These are phyloP conservation scores for Venturia nashicola DNA, from an alignment of 2,329 filamentous ascomycete species.

Conservation along the genomic window DNA sequence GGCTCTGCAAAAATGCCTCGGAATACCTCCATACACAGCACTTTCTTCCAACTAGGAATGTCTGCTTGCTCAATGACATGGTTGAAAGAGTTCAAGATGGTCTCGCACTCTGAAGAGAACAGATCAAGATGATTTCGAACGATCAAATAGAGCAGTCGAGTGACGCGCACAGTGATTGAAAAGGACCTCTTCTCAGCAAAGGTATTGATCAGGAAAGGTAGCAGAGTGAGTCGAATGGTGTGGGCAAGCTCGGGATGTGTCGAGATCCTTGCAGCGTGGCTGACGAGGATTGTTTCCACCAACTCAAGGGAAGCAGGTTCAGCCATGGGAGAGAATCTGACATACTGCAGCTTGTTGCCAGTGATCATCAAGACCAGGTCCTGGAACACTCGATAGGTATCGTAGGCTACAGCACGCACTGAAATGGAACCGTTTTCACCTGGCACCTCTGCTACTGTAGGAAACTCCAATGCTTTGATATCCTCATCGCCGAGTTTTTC, in stretches of 20 bases:
- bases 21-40: constrained; percentile 84
- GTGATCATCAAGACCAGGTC: constrained; percentile 84
- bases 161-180: constrained; percentile 66
- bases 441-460: constrained; percentile 54
- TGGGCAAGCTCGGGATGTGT: constrained; percentile 70
- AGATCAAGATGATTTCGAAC: constrained; percentile 66
- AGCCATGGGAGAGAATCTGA: constrained; percentile 65
- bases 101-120: constrained; percentile 67
- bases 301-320: constrained; percentile 81
- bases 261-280: constrained; percentile 70
- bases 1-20: constrained; percentile 75
- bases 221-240: constrained; percentile 62
- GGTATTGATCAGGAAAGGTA: constrained; percentile 70
- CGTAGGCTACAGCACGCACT: constrained; percentile 64
- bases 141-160: constrained; percentile 72
- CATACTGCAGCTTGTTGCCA: constrained; percentile 68
- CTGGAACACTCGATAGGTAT: constrained; percentile 77
- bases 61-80: constrained; percentile 76
- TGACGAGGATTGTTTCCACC: constrained; percentile 79
- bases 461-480: constrained; percentile 45
- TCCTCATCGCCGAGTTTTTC: constrained; percentile 82
- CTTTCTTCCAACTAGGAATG: constrained; percentile 68
- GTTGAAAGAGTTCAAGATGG: constrained; percentile 68
- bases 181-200: constrained; percentile 71
- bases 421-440: constrained; percentile 51